A percentile compares a stretch with the other conserved stretches of the same genome.
phyloP scores from a whole-genome alignment of 257 asterid genomes.

The Solanum clarkiae region DNA sequence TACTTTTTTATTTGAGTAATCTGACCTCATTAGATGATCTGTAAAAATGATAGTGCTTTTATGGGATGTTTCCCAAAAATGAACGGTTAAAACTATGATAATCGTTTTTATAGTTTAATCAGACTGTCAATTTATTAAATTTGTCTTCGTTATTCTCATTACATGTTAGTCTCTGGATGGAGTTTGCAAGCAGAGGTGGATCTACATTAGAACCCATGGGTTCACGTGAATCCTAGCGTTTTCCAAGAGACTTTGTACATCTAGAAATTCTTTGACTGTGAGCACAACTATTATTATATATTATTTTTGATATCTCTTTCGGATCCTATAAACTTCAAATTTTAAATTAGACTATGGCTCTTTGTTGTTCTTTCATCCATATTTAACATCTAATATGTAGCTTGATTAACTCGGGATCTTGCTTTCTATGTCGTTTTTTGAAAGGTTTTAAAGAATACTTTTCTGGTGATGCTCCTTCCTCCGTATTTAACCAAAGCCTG shows the following conservation, averaged over 20 bases:
- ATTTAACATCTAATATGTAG: background rate
- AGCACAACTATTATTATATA: background rate
- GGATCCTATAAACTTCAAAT: background rate
- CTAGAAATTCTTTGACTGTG: background rate
- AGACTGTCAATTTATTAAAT: too few relatives aligned
- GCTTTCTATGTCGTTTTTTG: background rate
- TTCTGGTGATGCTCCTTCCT: background rate
- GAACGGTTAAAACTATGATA: too few relatives aligned
- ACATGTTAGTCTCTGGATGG: too few relatives aligned
- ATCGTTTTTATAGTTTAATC: too few relatives aligned
- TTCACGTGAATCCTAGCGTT: background rate
- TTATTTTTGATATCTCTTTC: background rate
- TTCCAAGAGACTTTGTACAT: background rate
- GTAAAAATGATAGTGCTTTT: too few relatives aligned
- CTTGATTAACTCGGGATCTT: background rate
- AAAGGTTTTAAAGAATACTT: background rate
- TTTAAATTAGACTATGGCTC: background rate
- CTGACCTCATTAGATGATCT: too few relatives aligned
- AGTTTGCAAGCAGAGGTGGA: background rate
- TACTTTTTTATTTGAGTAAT: too few relatives aligned
- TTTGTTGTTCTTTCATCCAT: background rate
- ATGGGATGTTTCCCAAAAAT: too few relatives aligned
- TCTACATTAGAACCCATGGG: background rate
- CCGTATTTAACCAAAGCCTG: background rate
- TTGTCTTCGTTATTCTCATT: too few relatives aligned